Conservation (phyloP, 345 rosid genomes). For the Erysimum cheiranthoides region DNA sequence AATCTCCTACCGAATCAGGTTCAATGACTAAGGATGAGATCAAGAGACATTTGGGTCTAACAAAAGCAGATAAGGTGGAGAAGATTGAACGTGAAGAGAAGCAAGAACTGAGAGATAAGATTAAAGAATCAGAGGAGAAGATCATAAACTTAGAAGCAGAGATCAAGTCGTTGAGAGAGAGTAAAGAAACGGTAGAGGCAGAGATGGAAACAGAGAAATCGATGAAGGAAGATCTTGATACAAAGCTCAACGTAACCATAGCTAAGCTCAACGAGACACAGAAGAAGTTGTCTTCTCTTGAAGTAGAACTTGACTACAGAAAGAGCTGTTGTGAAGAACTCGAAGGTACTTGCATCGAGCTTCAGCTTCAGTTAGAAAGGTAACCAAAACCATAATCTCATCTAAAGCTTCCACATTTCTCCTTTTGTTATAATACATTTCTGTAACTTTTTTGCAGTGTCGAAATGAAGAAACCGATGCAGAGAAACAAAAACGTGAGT, state of each 20-base stretch:
- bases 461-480: slow-evolving; percentile 56
- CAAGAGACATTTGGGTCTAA: slow-evolving; percentile 60
- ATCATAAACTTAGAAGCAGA: slow-evolving; percentile 58
- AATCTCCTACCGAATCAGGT: slow-evolving; percentile 46
- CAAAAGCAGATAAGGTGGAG: slow-evolving; percentile 50
- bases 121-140: slow-evolving; percentile 54
- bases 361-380: slow-evolving; percentile 95
- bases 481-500: slow-evolving; percentile 71
- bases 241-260: slow-evolving; percentile 72
- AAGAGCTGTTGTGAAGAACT: slow-evolving; percentile 80
- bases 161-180: slow-evolving; percentile 55
- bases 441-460: slow-evolving; percentile 54
- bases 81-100: slow-evolving; percentile 48
- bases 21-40: slow-evolving; percentile 63
- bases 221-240: slow-evolving; percentile 82
- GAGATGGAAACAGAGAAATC: slow-evolving; percentile 76
- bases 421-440: slow-evolving; percentile 2
- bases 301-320: slow-evolving; percentile 86
- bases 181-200: slow-evolving; percentile 60
- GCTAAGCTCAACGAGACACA: slow-evolving; percentile 69
- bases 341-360: slow-evolving; percentile 88
- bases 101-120: slow-evolving; percentile 48
- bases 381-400: slow-evolving; percentile 30
- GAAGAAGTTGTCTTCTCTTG: slow-evolving; percentile 78
- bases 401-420: slow-evolving; percentile 7